A percentile compares a stretch with the other conserved stretches of the same genome.
Conservation (phyloP, 2,329 filamentous ascomycete genomes). For the Boeremia exigua region DNA sequence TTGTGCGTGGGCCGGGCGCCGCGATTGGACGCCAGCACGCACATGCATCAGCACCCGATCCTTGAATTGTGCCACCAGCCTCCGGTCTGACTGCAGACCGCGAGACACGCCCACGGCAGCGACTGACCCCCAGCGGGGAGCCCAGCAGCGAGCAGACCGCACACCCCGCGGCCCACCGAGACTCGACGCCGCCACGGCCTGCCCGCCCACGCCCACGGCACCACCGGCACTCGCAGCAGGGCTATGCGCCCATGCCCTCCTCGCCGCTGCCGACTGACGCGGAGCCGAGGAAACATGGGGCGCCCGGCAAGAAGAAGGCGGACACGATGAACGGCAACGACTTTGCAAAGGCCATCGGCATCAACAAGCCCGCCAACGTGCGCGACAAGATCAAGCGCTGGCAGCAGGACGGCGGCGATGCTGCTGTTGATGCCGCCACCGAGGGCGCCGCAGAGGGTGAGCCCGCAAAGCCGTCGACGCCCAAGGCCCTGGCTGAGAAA, state of each 20-base stretch:
- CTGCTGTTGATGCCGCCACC: conserved; percentile 35
- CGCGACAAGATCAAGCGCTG: conserved; percentile 81
- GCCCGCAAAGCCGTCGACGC: conserved; percentile 28
- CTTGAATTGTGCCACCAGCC: conserved; percentile 9
- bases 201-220: conserved; percentile 3
- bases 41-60: conserved; percentile 4
- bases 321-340: conserved; percentile 43
- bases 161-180: background rate
- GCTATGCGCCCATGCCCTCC: conserved; percentile 28
- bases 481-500: conserved; percentile 36
- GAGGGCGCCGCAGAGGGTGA: conserved; percentile 16
- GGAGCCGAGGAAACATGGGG: conserved; percentile 38
- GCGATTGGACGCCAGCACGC: conserved; percentile 13
- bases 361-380: conserved; percentile 58
- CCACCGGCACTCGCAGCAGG: conserved; percentile 28
- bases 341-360: conserved; percentile 50
- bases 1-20: conserved; percentile 4
- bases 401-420: conserved; percentile 78
- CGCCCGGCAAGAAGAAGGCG: conserved; percentile 37
- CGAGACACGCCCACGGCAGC: no score
- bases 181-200: background rate
- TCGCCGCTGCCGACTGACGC: conserved; percentile 32
- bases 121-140: conserved; percentile 8
- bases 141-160: background rate
- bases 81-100: background rate